A percentile compares a stretch with the other conserved stretches of the same genome.
These are phyloP conservation scores for Penicillium simplicissimum DNA, from an alignment of 495 filamentous ascomycete genomes.

Conservation along the genomic window DNA sequence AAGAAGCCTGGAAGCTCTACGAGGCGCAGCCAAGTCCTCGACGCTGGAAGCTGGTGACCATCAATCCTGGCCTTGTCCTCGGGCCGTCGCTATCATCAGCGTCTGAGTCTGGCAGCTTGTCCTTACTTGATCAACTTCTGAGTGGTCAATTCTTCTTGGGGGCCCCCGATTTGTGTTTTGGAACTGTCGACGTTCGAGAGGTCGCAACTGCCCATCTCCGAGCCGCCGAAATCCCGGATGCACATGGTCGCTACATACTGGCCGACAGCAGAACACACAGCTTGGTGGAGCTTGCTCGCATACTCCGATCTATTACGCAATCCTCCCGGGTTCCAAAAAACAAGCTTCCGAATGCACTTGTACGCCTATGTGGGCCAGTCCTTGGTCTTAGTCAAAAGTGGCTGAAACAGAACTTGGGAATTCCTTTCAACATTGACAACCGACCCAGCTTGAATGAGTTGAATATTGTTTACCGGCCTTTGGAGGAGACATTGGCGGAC, in stretches of 20 bases:
- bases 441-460: constrained; percentile 17
- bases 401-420: constrained; percentile 17
- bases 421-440: constrained; percentile 22
- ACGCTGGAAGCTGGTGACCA: constrained; percentile 22
- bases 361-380: constrained; percentile 17
- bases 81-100: constrained; percentile 20
- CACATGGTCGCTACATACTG: constrained; percentile 19
- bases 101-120: constrained; percentile 25
- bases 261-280: constrained; percentile 12
- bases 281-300: constrained; percentile 18
- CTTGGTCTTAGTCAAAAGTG: constrained; percentile 20
- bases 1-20: constrained; percentile 24
- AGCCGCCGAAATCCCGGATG: constrained; percentile 12
- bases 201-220: constrained; percentile 18
- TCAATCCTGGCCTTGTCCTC: constrained; percentile 23
- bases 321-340: constrained; percentile 16
- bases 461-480: constrained; percentile 17
- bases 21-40: constrained; percentile 3
- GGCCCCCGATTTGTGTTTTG: constrained; percentile 17
- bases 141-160: constrained; percentile 12
- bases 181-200: constrained; percentile 19
- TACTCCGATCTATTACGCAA: constrained; percentile 12
- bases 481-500: constrained; percentile 22
- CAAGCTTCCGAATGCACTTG: constrained; percentile 15
- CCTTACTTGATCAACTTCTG: constrained; percentile 18